These are phyloP conservation scores for Agrostemma githago DNA, from an alignment of 148 eudicot genomes.

Conservation along the genomic window DNA sequence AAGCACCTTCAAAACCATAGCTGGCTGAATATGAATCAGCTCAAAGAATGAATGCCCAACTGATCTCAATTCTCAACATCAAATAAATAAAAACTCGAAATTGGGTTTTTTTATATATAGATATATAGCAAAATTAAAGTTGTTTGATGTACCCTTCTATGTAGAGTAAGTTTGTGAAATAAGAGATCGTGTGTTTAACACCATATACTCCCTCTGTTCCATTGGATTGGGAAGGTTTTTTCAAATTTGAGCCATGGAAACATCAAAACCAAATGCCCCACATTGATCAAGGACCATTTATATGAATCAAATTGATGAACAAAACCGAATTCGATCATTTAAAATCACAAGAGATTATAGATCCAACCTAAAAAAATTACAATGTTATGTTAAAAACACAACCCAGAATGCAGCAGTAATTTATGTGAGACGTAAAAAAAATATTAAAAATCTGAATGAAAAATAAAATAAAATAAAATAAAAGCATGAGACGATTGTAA, in stretches of 20 bases:
- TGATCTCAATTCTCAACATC: neutral
- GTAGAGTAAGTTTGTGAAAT: neutral
- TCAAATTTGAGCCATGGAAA: neutral
- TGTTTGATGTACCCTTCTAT: neutral
- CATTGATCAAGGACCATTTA: constrained; percentile 9
- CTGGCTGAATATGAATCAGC: neutral
- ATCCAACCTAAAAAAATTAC: constrained; percentile 16
- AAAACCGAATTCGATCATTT: constrained; percentile 11
- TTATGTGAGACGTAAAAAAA: neutral
- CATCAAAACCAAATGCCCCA: constrained; percentile 4
- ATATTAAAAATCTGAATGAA: neutral
- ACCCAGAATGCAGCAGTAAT: constrained; percentile 11
- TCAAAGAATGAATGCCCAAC: too few species aligned
- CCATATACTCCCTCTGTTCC: neutral
- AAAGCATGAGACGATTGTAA: neutral
- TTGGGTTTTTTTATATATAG: too few species aligned
- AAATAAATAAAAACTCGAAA: neutral
- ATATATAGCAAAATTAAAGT: neutral
- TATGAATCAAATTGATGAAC: constrained; percentile 4
- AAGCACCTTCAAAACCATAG: neutral
- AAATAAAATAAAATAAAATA: neutral
- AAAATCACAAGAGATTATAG: neutral
- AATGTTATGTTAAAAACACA: neutral
- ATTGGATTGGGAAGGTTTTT: too few species aligned
- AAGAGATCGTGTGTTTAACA: constrained; percentile 10